Evolutionary conservation across 441 rosid genomes (phyloP), one percentile per base, ranked within the genome.

Genomic region (Viola pubescens): DNA sequence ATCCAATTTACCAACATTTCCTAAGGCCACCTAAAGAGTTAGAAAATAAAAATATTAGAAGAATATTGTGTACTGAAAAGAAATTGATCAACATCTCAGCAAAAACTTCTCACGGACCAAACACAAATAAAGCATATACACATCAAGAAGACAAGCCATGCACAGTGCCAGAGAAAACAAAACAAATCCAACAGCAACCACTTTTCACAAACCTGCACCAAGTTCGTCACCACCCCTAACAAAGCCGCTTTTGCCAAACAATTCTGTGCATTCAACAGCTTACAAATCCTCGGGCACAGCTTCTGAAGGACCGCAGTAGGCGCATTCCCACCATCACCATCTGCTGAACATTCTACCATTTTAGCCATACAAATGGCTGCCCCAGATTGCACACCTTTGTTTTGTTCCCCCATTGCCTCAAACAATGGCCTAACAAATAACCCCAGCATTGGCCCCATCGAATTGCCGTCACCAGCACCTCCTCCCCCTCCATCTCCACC

Each of bases 381-480:
- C 60, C 95, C 97, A n/a, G 90, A 77, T 73, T 90, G 99, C 44
- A 85, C 95, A 37, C 78, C 84, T 71, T 86, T 94, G 70, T 84
- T 85, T 85, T 94, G 99, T 68, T 94, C 99, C 37, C 87, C 91
- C 99, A 94, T 90, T 0, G 89, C 97, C 70, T 90, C 99, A 43
- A 94, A 83, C 71, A 94, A 64, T 3, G 96, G 96, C 81, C 79
- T 88, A 49, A 82, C 94, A 59, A 90, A 94, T 66, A 94, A 45
- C 44, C 83, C 95, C 49, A 89, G 83, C 67, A 78, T 60, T 42
- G 79, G 56, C 39, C 79, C 82, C 4, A 68, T 75, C 40, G 75
- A 81, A 53, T 52, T 69, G 62, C 67, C 34, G 34, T 74, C 34
- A 61, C 84, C 73, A 42, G 84, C 72, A 67, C 86, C 72, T 9